Base-by-base conservation (phyloP, 495 filamentous ascomycete genomes). In the Neurospora tetrasperma region DNA sequence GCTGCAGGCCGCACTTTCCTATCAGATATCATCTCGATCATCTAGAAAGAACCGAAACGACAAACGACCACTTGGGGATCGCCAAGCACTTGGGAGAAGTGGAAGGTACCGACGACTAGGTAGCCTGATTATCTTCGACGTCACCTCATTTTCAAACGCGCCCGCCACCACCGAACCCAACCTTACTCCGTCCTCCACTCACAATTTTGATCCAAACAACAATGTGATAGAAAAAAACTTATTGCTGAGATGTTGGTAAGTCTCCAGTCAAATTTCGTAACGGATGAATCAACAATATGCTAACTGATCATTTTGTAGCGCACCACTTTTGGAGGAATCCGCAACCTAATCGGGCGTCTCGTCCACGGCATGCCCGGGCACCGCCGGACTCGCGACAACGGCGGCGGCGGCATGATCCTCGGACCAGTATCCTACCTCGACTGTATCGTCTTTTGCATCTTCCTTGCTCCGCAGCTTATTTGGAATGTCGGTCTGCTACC, bases 371-470 rank as follows among this genome's bases (percentile, higher is more conserved):
- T 38, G 35, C 35, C 35, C 35, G 4, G 35, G 35, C 35, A 38
- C 4, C 35, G 3, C 35, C 35, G 5, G 35, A 38, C 35, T 7
- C 40, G 40, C 43, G 6, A 46, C 43, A 31, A 31, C 27, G 27
- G 27, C 27, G 46, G 42, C 71, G 70, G n/a, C 38, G 76, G 43
- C 71, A 82, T 82, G 89, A 88, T 91, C 69, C 82, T 94, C 20
- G 84, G 86, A 8, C 87, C 87, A 59, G 86, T 93, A 18, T 91
- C 91, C 1, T 92, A 89, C 80, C 77, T 93, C 16, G 92, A 94
- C 79, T 92, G 91, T 81, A 38, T 89, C 48, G 86, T 88, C 23
- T 94, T 93, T 76, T 84, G 91, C 70, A 31, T 87, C 39, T 89
- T 91, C 74, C 82, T 93, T 5, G 79, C 86, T 1, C 90, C 90